Evolutionary conservation across 2,329 filamentous ascomycete species (phyloP).

Genomic region (Trichoderma hamatum): DNA sequence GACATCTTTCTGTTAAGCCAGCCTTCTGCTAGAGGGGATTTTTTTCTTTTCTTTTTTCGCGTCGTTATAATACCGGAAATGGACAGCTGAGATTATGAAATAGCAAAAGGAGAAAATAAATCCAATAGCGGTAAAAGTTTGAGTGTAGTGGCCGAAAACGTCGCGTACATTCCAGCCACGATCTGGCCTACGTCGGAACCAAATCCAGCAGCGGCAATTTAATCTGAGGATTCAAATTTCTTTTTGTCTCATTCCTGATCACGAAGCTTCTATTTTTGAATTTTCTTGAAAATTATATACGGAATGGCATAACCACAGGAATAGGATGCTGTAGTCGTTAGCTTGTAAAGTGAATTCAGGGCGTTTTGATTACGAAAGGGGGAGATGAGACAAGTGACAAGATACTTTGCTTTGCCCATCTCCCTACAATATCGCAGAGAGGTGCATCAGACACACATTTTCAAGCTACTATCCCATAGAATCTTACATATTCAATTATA

Average conservation of each 20-base stretch:
- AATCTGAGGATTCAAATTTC: not conserved
- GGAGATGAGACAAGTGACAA: not conserved
- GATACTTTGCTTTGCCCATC: not conserved
- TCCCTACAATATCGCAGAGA: not conserved
- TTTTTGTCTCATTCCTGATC: not conserved
- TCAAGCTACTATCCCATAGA: not conserved
- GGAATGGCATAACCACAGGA: not conserved
- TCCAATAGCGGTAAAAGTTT: not conserved
- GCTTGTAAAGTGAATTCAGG: not conserved
- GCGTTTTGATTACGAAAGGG: not conserved
- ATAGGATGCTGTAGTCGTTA: not conserved
- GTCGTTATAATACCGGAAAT: not conserved
- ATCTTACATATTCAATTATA: not conserved
- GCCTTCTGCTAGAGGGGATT: not conserved
- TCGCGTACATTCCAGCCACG: slow-evolving; percentile 15
- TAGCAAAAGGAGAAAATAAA: not conserved
- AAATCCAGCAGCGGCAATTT: slow-evolving; percentile 1
- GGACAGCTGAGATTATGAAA: not conserved
- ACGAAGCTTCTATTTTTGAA: not conserved
- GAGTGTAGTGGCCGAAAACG: slow-evolving; percentile 2
- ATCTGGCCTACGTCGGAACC: not conserved
- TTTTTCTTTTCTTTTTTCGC: not conserved
- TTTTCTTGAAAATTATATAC: not conserved
- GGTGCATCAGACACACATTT: not conserved
- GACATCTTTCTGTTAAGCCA: not conserved